These are phyloP conservation scores for Sclerotiophoma versabilis DNA, from an alignment of 2,329 filamentous ascomycete genomes.

Conservation along the genomic window DNA sequence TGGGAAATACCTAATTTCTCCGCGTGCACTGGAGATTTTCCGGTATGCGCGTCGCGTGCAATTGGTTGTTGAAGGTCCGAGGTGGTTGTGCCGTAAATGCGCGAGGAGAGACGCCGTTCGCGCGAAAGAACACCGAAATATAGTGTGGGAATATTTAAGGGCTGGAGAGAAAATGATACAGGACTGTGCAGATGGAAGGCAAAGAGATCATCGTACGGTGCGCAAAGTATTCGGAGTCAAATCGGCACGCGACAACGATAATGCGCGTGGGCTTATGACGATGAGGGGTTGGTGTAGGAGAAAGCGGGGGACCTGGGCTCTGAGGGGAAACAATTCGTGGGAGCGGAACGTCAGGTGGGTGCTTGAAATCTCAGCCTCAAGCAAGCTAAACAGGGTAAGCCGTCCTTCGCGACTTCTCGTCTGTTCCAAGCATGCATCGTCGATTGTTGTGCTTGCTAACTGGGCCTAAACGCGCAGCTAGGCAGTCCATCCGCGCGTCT, in stretches of 20 bases:
- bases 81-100: conserved; percentile 27
- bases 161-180: conserved; percentile 23
- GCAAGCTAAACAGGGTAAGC: conserved; percentile 25
- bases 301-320: conserved; percentile 29
- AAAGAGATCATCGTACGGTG: conserved; percentile 26
- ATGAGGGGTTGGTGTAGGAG: conserved; percentile 34
- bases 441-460: conserved; percentile 15
- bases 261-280: conserved; percentile 35
- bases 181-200: conserved; percentile 18
- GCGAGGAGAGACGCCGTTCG: conserved; percentile 22
- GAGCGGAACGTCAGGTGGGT: conserved; percentile 30
- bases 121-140: conserved; percentile 30
- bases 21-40: conserved; percentile 21
- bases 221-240: conserved; percentile 28
- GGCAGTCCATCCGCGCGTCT: conserved; percentile 29
- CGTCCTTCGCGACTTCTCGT: conserved; percentile 18
- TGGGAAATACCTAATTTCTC: conserved; percentile 22
- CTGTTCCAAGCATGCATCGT: conserved; percentile 16
- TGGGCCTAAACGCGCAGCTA: conserved; percentile 17
- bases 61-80: conserved; percentile 19
- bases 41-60: conserved; percentile 21
- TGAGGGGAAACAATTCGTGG: conserved; percentile 21
- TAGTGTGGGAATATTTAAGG: conserved; percentile 21
- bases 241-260: conserved; percentile 32
- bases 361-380: conserved; percentile 34